phyloP scores from a whole-genome alignment of 2,329 filamentous ascomycete species.

The Teratosphaeria viscida region DNA sequence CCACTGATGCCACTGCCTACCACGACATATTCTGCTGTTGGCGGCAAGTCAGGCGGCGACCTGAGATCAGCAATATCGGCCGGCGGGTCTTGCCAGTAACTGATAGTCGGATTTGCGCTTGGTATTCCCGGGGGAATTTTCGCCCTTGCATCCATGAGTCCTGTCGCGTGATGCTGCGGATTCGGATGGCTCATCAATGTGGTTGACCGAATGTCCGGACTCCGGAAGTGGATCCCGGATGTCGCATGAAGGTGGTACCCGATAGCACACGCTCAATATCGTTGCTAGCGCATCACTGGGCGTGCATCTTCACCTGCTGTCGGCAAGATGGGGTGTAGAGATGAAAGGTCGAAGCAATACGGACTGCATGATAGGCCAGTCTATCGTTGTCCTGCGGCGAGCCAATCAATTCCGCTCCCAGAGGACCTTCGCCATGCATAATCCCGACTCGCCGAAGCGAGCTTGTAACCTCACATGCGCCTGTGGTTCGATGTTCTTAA shows the following conservation, averaged over 20 bases:
- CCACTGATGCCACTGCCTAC: slow-evolving; percentile 33
- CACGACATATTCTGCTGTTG: slow-evolving; percentile 26
- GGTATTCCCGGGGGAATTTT: slow-evolving; percentile 18
- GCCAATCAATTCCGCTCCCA: neutral
- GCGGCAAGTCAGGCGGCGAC: slow-evolving; percentile 13
- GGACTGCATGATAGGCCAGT: neutral
- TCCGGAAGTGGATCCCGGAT: neutral
- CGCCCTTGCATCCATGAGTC: slow-evolving; percentile 6
- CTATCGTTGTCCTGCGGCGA: neutral
- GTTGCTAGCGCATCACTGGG: neutral
- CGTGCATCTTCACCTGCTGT: neutral
- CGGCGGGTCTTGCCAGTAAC: slow-evolving; percentile 33
- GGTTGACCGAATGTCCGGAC: neutral
- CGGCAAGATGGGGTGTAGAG: neutral
- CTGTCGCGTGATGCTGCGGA: neutral
- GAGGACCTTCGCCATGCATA: too few relatives aligned
- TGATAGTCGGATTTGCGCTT: slow-evolving; percentile 24
- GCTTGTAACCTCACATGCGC: neutral
- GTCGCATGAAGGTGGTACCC: neutral
- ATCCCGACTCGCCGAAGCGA: neutral
- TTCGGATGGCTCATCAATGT: neutral
- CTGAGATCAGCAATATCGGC: slow-evolving; percentile 26
- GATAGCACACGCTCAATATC: neutral
- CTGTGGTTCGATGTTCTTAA: neutral
- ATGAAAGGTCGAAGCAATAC: neutral